Evolutionary conservation across 441 rosid species (phyloP), one percentile per base, ranked within the genome.

Genomic region (Theobroma grandiflorum): DNA sequence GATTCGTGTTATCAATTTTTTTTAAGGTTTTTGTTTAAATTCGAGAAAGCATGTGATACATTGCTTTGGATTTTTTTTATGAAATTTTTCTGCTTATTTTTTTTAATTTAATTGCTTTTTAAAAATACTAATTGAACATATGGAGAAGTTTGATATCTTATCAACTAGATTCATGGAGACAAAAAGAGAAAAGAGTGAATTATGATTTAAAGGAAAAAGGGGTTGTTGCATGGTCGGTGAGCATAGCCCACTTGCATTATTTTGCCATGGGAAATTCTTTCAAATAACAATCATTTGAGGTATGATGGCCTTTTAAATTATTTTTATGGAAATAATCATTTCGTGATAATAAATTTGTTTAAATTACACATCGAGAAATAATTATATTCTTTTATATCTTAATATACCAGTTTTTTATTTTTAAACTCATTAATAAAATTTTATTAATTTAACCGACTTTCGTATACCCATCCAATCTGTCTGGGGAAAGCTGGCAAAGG

Each of bases 161-260:
- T 69, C 76, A 74, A 35, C 10, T 31, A 72, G 67, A 59, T 81
- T 53, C 43, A 77, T 72, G 73, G 68, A 74, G 83, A 80, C 81
- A 74, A 69, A 69, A 63, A 74, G 76, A 62, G 68, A 74, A 42
- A 62, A 77, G 57, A 43, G 63, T 62, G 42, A 26, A 64, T 55
- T 55, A 42, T 70, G 9, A 53, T 35, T 26, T 42, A 26, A 35
- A 57, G 63, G 26, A 8, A 57, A 81, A 40, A 40, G 59, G 68
- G 75, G 79, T 26, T 26, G 63, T 35, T 80, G 55, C 74, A 63
- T 50, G 61, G 66, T 63, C 52, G 47, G 14, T 53, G 45, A 43
- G 72, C 22, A 35, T 47, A 37, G 65, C 33, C 50, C 59, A 64
- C 72, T 52, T 70, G 33, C 40, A 71, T 52, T 76, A 70, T 57